phyloP scores from a whole-genome alignment of 129 eudicot genomes.

The carrot (Daucus carota) region DNA sequence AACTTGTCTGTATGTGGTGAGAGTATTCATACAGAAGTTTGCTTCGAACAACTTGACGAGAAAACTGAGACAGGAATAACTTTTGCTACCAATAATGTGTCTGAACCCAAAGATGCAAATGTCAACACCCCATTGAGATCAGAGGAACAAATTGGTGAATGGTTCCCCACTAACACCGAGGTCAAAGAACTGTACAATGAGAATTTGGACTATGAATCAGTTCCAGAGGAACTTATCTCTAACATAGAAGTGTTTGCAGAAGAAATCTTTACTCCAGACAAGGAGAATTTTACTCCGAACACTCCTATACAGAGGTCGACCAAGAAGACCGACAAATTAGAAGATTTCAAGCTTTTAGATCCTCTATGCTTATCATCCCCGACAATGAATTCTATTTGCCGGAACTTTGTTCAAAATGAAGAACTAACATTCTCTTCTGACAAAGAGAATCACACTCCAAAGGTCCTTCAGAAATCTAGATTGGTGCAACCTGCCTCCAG shows the following conservation, averaged over 20 bases:
- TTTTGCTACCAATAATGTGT: not conserved
- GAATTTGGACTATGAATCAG: constrained; percentile 12
- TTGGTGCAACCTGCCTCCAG: constrained; percentile 13
- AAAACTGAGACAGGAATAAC: constrained; percentile 7
- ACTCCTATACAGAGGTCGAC: constrained; percentile 31
- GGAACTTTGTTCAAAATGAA: constrained; percentile 17
- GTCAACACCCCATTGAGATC: constrained; percentile 18
- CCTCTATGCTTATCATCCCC: constrained; percentile 29
- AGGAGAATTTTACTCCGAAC: constrained; percentile 50
- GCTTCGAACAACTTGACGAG: not conserved
- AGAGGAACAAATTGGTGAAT: constrained; percentile 21
- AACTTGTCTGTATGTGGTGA: not conserved
- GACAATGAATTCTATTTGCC: constrained; percentile 8
- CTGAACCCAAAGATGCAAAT: constrained; percentile 12
- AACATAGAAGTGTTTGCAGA: constrained; percentile 23
- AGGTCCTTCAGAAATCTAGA: constrained; percentile 20
- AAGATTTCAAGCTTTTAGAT: constrained; percentile 22
- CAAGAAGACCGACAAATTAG: constrained; percentile 24
- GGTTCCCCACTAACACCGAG: constrained; percentile 12
- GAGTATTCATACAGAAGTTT: not conserved
- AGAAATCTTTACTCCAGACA: constrained; percentile 57
- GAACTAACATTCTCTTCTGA: constrained; percentile 17
- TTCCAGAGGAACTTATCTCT: constrained; percentile 22
- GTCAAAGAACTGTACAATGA: constrained; percentile 16
- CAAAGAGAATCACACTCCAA: constrained; percentile 26